These are phyloP conservation scores for Rhodotorula toruloides DNA, from an alignment of 768 basidiomycete species.

Conservation along the genomic window DNA sequence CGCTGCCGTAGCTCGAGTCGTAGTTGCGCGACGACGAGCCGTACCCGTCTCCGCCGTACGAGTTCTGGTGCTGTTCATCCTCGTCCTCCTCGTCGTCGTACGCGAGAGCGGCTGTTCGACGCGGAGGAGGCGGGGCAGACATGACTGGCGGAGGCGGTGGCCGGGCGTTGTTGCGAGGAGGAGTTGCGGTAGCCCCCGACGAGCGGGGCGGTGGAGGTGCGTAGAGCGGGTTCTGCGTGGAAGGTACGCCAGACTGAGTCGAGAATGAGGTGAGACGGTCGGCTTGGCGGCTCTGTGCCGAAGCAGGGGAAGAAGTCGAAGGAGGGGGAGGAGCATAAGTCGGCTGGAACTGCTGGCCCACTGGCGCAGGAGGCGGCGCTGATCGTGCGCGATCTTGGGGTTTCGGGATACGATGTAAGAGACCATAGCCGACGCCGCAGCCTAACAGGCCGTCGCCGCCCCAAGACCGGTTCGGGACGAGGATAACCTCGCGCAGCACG, in stretches of 20 bases:
- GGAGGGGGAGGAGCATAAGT: not conserved
- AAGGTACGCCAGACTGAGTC: not conserved
- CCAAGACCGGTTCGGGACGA: slow-evolving; percentile 91
- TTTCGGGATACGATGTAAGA: slow-evolving; percentile 86
- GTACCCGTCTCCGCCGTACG: not conserved
- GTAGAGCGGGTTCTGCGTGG: slow-evolving; percentile 40
- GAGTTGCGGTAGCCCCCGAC: not conserved
- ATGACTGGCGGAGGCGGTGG: not conserved
- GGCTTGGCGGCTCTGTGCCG: not conserved
- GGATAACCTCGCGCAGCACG: slow-evolving; percentile 53
- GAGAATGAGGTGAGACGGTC: slow-evolving; percentile 14
- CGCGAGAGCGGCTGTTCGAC: slow-evolving; percentile 9
- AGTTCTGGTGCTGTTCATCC: not conserved
- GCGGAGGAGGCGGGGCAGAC: not conserved
- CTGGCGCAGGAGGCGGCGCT: slow-evolving; percentile 39
- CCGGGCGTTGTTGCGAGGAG: not conserved
- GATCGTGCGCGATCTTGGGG: slow-evolving; percentile 55
- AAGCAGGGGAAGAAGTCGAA: not conserved
- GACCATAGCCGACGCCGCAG: slow-evolving; percentile 83
- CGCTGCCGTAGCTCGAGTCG: too few relatives aligned
- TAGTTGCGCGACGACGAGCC: not conserved
- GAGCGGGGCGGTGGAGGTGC: slow-evolving; percentile 1
- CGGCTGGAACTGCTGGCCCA: not conserved
- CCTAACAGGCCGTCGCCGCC: slow-evolving; percentile 92
- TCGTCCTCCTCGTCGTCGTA: not conserved